Conservation (phyloP, 441 rosid genomes). For the Adansonia rubrostipa region DNA sequence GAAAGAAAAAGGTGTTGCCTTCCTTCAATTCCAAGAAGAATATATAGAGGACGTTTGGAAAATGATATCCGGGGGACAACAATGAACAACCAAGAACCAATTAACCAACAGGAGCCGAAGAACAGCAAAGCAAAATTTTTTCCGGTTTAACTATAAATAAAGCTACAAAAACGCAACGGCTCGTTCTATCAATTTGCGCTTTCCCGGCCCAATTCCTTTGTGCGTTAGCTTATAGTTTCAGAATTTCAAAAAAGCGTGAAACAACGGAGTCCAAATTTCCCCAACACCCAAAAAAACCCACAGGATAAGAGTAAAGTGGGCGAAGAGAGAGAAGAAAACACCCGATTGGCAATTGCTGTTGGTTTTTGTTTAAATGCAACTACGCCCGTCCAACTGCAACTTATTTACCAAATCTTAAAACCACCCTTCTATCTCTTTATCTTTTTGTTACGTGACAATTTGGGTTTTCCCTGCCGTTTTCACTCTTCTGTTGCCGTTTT, state of each 20-base stretch:
- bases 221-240: background rate
- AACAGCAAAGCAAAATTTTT: background rate
- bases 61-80: background rate
- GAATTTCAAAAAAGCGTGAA: slow-evolving; percentile 15
- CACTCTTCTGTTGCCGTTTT: background rate
- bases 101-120: background rate
- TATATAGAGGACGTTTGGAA: background rate
- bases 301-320: background rate
- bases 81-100: background rate
- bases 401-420: slow-evolving; percentile 10
- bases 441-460: background rate
- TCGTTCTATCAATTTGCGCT: background rate
- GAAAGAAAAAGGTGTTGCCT: background rate
- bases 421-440: background rate
- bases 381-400: background rate
- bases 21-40: slow-evolving; percentile 9
- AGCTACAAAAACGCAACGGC: background rate
- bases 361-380: background rate
- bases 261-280: background rate
- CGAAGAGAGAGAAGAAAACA: background rate
- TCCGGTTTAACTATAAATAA: background rate
- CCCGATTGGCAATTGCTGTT: background rate
- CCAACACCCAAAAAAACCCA: background rate
- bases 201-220: background rate
- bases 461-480: background rate